phyloP scores from a whole-genome alignment of 1,139 yeast genomes.

The Magnusiomyces ingens region DNA sequence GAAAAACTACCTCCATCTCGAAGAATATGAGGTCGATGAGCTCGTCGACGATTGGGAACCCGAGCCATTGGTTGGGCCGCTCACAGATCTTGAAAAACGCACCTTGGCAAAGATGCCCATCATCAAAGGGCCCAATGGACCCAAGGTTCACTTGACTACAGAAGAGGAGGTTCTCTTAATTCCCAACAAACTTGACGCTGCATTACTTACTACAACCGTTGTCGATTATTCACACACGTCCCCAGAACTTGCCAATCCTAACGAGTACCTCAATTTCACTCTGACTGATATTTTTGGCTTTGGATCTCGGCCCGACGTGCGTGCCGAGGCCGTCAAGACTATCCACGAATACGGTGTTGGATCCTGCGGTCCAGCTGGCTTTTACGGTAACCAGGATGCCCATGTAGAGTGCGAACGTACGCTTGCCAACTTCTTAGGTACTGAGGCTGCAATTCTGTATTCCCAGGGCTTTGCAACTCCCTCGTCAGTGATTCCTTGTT shows the following conservation, averaged over 20 bases:
- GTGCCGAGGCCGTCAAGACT: slow-evolving; percentile 50
- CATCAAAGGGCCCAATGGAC: slow-evolving; percentile 50
- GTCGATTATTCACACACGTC: slow-evolving; percentile 11
- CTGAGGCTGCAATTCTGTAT: slow-evolving; percentile 74
- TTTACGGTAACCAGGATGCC: slow-evolving; percentile 92
- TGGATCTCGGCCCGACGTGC: slow-evolving; percentile 46
- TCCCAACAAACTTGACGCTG: slow-evolving; percentile 10
- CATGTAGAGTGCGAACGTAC: slow-evolving; percentile 77
- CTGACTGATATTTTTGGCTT: slow-evolving; percentile 50
- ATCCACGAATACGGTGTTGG: slow-evolving; percentile 84
- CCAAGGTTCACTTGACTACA: slow-evolving; percentile 39
- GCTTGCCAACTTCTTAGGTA: slow-evolving; percentile 64
- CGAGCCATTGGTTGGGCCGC: slow-evolving; percentile 60
- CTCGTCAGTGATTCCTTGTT: slow-evolving; percentile 95
- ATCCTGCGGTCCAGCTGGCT: slow-evolving; percentile 98
- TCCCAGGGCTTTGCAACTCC: slow-evolving; percentile 92
- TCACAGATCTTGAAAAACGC: slow-evolving; percentile 52
- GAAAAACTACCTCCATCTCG: slow-evolving; percentile 59
- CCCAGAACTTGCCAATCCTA: slow-evolving; percentile 22
- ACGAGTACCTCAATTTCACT: slow-evolving; percentile 30
- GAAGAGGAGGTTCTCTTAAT: slow-evolving; percentile 11
- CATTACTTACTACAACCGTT: slow-evolving; percentile 4
- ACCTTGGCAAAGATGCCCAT: slow-evolving; percentile 57
- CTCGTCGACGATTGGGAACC: slow-evolving; percentile 90
- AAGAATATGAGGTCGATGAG: slow-evolving; percentile 68